These are phyloP conservation scores for Eugenia klotzschiana DNA, from an alignment of 441 rosid genomes.

Conservation along the genomic window DNA sequence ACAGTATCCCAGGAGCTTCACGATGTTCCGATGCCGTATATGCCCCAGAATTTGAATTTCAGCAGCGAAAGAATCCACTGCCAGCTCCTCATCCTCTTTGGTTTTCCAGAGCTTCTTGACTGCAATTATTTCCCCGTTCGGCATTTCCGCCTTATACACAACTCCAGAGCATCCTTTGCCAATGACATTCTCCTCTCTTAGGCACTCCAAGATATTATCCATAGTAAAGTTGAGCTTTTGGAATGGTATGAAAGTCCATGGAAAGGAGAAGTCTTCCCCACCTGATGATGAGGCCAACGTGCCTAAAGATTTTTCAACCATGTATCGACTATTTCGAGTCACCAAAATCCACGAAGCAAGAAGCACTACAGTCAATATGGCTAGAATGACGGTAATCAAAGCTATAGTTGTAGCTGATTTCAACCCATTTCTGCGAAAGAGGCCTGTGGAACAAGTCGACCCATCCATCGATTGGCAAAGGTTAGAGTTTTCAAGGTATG, in stretches of 20 bases:
- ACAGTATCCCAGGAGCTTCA: slow-evolving; percentile 74
- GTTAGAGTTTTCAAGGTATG: slow-evolving; percentile 44
- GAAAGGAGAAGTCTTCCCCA: slow-evolving; percentile 77
- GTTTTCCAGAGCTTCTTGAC: slow-evolving; percentile 86
- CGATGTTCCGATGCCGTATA: slow-evolving; percentile 77
- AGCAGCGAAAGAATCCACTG: slow-evolving; percentile 63
- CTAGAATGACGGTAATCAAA: slow-evolving; percentile 45
- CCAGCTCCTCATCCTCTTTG: slow-evolving; percentile 41
- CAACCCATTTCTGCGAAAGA: slow-evolving; percentile 20
- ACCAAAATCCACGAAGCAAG: slow-evolving; percentile 53
- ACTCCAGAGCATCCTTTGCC: slow-evolving; percentile 92
- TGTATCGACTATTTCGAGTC: slow-evolving; percentile 37
- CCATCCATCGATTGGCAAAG: slow-evolving; percentile 64
- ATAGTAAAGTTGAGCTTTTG: slow-evolving; percentile 59
- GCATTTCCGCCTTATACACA: slow-evolving; percentile 82
- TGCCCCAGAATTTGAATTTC: slow-evolving; percentile 86
- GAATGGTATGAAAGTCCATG: slow-evolving; percentile 92
- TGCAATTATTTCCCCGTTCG: slow-evolving; percentile 57
- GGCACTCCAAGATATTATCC: slow-evolving; percentile 60
- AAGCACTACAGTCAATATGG: slow-evolving; percentile 37
- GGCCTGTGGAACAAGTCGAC: slow-evolving; percentile 48
- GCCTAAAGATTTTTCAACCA: slow-evolving; percentile 34
- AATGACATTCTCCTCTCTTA: slow-evolving; percentile 67
- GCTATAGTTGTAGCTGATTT: slow-evolving; percentile 62
- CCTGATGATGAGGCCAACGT: slow-evolving; percentile 21